Conservation (phyloP, 768 basidiomycete species). For the Multifurca ochricompacta region DNA sequence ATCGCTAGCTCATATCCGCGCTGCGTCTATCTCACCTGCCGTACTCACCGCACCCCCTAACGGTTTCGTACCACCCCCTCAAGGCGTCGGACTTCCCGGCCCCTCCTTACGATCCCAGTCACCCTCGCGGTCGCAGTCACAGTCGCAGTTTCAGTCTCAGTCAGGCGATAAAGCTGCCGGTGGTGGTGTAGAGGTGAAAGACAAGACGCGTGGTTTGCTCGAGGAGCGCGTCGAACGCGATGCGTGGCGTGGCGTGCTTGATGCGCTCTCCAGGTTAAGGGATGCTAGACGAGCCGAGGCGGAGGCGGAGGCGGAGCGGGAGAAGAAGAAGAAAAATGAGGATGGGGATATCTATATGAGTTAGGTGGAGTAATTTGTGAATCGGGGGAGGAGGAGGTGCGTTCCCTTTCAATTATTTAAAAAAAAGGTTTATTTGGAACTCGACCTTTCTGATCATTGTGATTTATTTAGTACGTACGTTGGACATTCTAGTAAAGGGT, state of each 20-base stretch:
- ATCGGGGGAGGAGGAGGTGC: no score
- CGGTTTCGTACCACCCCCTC: conserved; percentile 67
- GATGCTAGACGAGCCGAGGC: conserved; percentile 1
- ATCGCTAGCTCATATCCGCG: conserved; percentile 71
- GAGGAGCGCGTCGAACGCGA: conserved; percentile 70
- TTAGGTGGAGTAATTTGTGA: no score
- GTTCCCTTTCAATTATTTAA: no score
- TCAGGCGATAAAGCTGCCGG: conserved; percentile 18
- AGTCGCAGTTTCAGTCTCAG: no score
- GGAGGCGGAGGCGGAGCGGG: neutral
- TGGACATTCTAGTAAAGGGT: no score
- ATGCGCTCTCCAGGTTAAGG: conserved; percentile 40
- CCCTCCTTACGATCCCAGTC: conserved; percentile 22
- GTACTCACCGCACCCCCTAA: conserved; percentile 74
- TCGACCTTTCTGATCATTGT: no score
- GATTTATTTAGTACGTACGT: no score
- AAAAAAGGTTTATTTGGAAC: no score
- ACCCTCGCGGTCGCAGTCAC: conserved; percentile 19
- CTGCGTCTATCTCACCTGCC: conserved; percentile 79
- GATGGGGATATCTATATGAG: no score
- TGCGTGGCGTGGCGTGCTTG: conserved; percentile 69
- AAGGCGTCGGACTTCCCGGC: conserved; percentile 69
- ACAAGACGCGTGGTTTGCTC: conserved; percentile 55
- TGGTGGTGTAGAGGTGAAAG: neutral
- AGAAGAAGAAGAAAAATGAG: neutral